phyloP scores from a whole-genome alignment of 495 filamentous ascomycete genomes.

The Daldinia loculata region DNA sequence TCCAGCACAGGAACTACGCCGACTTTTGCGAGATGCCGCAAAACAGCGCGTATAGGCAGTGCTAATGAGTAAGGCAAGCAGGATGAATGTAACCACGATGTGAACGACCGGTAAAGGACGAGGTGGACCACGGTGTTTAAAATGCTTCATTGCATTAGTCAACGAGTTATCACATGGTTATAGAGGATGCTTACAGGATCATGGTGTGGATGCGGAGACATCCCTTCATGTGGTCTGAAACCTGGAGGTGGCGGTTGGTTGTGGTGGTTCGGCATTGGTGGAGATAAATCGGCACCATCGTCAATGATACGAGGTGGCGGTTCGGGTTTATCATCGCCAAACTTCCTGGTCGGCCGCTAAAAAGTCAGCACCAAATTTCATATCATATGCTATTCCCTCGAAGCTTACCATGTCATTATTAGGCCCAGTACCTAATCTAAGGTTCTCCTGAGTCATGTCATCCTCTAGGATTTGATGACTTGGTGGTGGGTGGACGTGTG shows the following conservation, averaged over 20 bases:
- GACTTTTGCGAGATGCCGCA: constrained; percentile 53
- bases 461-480: neutral
- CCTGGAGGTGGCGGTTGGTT: constrained; percentile 7
- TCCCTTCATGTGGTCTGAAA: constrained; percentile 2
- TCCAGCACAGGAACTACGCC: constrained; percentile 51
- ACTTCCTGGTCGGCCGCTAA: constrained; percentile 16
- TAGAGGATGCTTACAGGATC: constrained; percentile 18
- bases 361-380: constrained; percentile 6
- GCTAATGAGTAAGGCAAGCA: constrained; percentile 48
- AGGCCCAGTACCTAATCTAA: neutral
- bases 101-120: constrained; percentile 20
- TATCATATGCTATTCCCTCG: neutral
- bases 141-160: constrained; percentile 22
- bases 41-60: constrained; percentile 45
- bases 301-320: constrained; percentile 9
- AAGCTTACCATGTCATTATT: constrained; percentile 23
- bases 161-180: neutral
- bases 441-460: constrained; percentile 2
- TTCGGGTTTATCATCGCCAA: constrained; percentile 8
- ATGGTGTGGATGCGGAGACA: constrained; percentile 13
- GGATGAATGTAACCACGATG: constrained; percentile 42
- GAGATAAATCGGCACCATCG: constrained; percentile 6
- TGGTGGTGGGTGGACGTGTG: constrained; percentile 6
- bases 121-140: constrained; percentile 18
- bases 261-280: constrained; percentile 5